Base-by-base conservation (phyloP, 1,284 basidiomycete genomes). In the Marasmius fiardii region DNA sequence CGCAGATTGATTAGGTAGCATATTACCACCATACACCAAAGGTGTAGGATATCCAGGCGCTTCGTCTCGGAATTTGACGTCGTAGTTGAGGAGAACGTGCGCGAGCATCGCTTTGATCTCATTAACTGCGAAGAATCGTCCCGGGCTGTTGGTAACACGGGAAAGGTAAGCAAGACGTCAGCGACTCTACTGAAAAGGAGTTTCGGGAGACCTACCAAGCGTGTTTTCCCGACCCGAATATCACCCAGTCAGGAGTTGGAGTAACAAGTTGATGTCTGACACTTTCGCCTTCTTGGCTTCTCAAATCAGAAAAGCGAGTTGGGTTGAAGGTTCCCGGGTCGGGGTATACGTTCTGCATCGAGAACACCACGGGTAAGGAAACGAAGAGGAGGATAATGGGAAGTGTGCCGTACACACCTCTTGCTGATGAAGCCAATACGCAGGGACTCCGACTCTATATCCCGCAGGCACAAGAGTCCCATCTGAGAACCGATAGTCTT, bases 41-140 rank as follows among this genome's bases (percentile, higher is more conserved):
- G 39, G 4, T 16, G 39, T 8, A 41, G 39, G 39, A 20, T 14
- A 7, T 41, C 39, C 39, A 4, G 28, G 28, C 16, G 39, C 39
- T 14, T 41, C 39, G 20, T 41, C 39, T 20, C 20, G 11, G 39
- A 41, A 59, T 62, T 72, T 74, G 44, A 77, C 53, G 52, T 77
- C 75, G 57, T 77, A 76, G 45, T 68, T 68, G 28, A 70, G 20
- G 4, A 78, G 51, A 14, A 77, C 55, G 58, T 75, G 65, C 5
- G 71, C 74, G 44, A 78, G 51, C 64, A 78, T 71, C 1, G 67
- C 60, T 62, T 78, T 78, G 21, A 77, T 61, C 60, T 71, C 70
- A 47, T 64, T 68, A 14, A 67, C 67, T 1, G 74, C 74, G 58
- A 76, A 76, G 67, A 74, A 75, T 8, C 74, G 61, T 1, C 74